Evolutionary conservation across 371 early-diverging fungal genomes (phyloP).

Genomic region (Saksenaea vasiformis): DNA sequence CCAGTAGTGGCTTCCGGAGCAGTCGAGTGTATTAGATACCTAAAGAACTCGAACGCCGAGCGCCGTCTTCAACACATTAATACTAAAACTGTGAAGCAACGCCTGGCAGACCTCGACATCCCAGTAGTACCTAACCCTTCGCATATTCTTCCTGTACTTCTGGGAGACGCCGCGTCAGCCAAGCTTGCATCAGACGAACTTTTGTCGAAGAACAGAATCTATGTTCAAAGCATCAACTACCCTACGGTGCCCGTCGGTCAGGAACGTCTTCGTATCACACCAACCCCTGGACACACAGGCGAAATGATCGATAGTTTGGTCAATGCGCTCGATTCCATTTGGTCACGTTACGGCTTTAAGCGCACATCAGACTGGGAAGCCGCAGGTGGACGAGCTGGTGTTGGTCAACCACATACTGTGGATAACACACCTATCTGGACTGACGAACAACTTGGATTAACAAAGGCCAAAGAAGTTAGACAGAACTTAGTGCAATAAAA

Average conservation of each 20-base stretch:
- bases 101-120: slow-evolving; percentile 74
- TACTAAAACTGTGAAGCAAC: slow-evolving; percentile 75
- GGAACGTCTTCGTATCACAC: slow-evolving; percentile 93
- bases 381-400: slow-evolving; percentile 81
- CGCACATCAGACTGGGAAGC: slow-evolving; percentile 76
- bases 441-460: slow-evolving; percentile 37
- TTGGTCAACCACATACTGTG: slow-evolving; percentile 54
- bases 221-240: slow-evolving; percentile 94
- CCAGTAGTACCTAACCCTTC: slow-evolving; percentile 95
- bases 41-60: slow-evolving; percentile 74
- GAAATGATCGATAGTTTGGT: slow-evolving; percentile 77
- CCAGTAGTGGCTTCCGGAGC: slow-evolving; percentile 90
- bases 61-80: slow-evolving; percentile 85
- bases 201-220: slow-evolving; percentile 79
- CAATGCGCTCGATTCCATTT: slow-evolving; percentile 73
- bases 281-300: slow-evolving; percentile 84
- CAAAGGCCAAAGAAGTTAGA: background rate
- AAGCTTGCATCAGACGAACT: slow-evolving; percentile 86
- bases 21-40: slow-evolving; percentile 80
- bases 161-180: slow-evolving; percentile 89
- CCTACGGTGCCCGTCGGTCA: slow-evolving; percentile 91
- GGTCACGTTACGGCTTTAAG: slow-evolving; percentile 77
- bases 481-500: background rate
- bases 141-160: slow-evolving; percentile 89
- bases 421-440: slow-evolving; percentile 58